These are phyloP conservation scores for Neoboletus magnificus DNA, from an alignment of 768 basidiomycete species.

Conservation along the genomic window DNA sequence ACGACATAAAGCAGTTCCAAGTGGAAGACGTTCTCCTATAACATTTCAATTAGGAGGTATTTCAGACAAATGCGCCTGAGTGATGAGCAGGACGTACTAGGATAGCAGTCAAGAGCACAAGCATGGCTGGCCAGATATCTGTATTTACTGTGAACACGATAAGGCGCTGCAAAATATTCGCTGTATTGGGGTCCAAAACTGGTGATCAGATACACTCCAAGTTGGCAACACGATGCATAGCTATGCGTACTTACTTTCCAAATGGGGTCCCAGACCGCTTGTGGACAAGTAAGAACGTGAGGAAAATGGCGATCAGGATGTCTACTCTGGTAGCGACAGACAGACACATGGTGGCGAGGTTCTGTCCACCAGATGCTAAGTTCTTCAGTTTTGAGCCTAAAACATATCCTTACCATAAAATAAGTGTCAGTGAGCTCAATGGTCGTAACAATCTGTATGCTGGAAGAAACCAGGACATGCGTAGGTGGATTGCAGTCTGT, in stretches of 20 bases:
- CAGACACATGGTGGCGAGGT: neutral
- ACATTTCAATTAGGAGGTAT: no score
- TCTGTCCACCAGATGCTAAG: neutral
- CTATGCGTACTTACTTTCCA: neutral
- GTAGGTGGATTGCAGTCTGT: neutral
- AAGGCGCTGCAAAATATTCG: constrained; percentile 7
- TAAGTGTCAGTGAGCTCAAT: neutral
- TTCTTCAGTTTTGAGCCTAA: neutral
- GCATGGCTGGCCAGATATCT: constrained; percentile 49
- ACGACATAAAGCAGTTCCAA: no score
- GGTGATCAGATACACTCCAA: neutral
- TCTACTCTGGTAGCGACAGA: neutral
- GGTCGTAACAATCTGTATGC: neutral
- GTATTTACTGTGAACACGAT: constrained; percentile 3
- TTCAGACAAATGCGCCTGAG: no score
- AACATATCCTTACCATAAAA: neutral
- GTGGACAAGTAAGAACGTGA: constrained; percentile 1
- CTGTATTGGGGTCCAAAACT: neutral
- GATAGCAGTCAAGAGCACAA: constrained; percentile 41
- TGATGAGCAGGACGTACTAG: constrained; percentile 37
- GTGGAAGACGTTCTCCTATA: constrained; percentile 1
- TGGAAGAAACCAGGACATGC: neutral
- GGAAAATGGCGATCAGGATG: constrained; percentile 1
- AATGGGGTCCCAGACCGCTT: neutral
- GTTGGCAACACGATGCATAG: no score